Percentiles rank a stretch among this genome's conserved stretches.
phyloP scores from a whole-genome alignment of 108 stramenopile genomes.

The Nitzschia putrida region DNA sequence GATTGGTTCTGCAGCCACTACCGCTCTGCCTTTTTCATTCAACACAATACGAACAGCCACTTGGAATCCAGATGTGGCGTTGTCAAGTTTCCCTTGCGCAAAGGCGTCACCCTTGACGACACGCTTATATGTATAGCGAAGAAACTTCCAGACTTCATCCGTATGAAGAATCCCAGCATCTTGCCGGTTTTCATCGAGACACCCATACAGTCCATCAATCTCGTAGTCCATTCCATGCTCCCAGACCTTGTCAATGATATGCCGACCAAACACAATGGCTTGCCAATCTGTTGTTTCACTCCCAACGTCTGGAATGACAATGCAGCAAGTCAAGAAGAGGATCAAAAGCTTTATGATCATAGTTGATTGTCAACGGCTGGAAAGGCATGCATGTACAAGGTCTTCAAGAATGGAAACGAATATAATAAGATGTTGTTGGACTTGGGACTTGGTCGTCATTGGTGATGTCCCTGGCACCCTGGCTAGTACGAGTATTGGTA shows the following conservation, averaged over 20 bases:
- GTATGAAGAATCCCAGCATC: slow-evolving; percentile 1
- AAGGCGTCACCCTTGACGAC: background rate
- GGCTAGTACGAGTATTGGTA: too few relatives aligned
- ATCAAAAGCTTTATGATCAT: too few relatives aligned
- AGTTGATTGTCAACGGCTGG: too few relatives aligned
- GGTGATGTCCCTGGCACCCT: too few relatives aligned
- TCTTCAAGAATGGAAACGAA: too few relatives aligned
- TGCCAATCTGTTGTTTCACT: too few relatives aligned
- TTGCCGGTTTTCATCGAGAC: background rate
- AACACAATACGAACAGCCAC: background rate
- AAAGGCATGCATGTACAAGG: too few relatives aligned
- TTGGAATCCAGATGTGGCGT: slow-evolving; percentile 8
- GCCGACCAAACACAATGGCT: too few relatives aligned
- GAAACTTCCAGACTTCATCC: slow-evolving; percentile 14
- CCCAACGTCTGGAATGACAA: too few relatives aligned
- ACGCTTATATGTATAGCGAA: slow-evolving; percentile 8
- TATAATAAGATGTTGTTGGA: too few relatives aligned
- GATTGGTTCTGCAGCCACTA: background rate
- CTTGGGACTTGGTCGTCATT: too few relatives aligned
- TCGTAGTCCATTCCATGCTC: background rate
- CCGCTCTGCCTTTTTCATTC: background rate
- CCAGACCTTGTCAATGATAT: background rate
- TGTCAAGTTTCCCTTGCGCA: background rate
- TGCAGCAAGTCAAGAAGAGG: too few relatives aligned
- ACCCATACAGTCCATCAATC: background rate